Conservation (phyloP, 495 filamentous ascomycete species). For the Lasiosphaeria miniovina region DNA sequence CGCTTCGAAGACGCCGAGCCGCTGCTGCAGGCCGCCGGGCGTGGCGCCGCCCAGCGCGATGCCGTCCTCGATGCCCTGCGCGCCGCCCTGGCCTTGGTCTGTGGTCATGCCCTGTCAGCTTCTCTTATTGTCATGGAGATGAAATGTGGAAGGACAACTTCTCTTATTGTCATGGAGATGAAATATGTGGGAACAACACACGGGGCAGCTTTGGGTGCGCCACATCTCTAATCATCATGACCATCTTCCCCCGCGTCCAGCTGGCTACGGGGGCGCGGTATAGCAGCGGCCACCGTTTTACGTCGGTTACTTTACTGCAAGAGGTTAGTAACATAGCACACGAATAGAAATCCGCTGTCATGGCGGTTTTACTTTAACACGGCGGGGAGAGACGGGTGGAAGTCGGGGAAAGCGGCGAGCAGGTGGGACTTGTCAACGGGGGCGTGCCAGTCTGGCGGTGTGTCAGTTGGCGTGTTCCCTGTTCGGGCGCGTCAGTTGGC, state of each 20-base stretch:
- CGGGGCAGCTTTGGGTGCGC: constrained; percentile 52
- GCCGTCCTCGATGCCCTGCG: constrained; percentile 48
- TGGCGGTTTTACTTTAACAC: constrained; percentile 21
- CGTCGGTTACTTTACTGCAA: constrained; percentile 35
- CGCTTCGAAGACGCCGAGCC: constrained; percentile 52
- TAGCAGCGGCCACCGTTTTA: constrained; percentile 47
- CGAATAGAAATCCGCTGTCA: background rate
- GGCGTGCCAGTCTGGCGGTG: constrained; percentile 28
- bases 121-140: background rate
- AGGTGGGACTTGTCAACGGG: constrained; percentile 28
- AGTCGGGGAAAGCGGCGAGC: constrained; percentile 21
- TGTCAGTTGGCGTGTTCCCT: background rate
- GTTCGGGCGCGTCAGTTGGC: background rate
- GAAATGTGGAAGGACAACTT: background rate
- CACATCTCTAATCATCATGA: constrained; percentile 48
- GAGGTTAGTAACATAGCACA: background rate
- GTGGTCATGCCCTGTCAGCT: background rate
- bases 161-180: background rate
- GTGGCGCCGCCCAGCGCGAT: constrained; percentile 27
- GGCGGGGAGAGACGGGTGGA: constrained; percentile 23
- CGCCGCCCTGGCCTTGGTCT: constrained; percentile 47
- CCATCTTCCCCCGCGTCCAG: constrained; percentile 39
- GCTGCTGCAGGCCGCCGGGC: constrained; percentile 33
- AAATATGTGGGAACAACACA: constrained; percentile 7
- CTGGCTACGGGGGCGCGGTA: constrained; percentile 32